Conservation (phyloP, 805 yeast genomes). For the Kluyveromyces aestuarii region DNA sequence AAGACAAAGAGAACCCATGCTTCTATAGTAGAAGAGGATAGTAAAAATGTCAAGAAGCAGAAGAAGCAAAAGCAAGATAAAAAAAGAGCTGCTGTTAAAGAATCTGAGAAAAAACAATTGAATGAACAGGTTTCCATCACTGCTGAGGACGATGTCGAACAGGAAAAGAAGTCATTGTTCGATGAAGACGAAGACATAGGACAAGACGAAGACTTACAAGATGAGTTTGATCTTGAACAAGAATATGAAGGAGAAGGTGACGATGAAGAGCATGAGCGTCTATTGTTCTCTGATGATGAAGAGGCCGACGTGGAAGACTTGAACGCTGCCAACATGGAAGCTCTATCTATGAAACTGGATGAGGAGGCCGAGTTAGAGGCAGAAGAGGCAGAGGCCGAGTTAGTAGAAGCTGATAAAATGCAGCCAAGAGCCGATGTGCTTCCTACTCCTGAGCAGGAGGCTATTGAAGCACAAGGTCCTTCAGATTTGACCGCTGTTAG, state of each 20-base stretch:
- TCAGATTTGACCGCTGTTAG: slow-evolving; percentile 75
- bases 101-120: slow-evolving; percentile 15
- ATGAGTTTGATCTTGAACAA: slow-evolving; percentile 52
- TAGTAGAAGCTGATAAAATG: slow-evolving; percentile 44
- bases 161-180: slow-evolving; percentile 65
- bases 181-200: slow-evolving; percentile 43
- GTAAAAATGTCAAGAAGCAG: slow-evolving; percentile 17
- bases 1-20: slow-evolving; percentile 30
- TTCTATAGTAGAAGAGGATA: slow-evolving; percentile 12
- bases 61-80: slow-evolving; percentile 13
- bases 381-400: slow-evolving; percentile 50
- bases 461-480: slow-evolving; percentile 43
- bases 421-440: slow-evolving; percentile 73
- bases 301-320: slow-evolving; percentile 59
- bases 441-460: slow-evolving; percentile 62
- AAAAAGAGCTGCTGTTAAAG: slow-evolving; percentile 19
- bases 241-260: slow-evolving; percentile 38
- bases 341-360: slow-evolving; percentile 58
- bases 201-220: slow-evolving; percentile 27
- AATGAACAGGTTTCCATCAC: slow-evolving; percentile 33
- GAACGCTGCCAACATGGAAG: slow-evolving; percentile 79
- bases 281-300: slow-evolving; percentile 78
- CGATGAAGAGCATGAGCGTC: slow-evolving; percentile 34
- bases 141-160: slow-evolving; percentile 55
- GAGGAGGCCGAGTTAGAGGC: slow-evolving; percentile 51